Percentiles rank a stretch among this genome's conserved stretches.
phyloP scores from a whole-genome alignment of 306 rosid genomes.

The Fagus crenata region DNA sequence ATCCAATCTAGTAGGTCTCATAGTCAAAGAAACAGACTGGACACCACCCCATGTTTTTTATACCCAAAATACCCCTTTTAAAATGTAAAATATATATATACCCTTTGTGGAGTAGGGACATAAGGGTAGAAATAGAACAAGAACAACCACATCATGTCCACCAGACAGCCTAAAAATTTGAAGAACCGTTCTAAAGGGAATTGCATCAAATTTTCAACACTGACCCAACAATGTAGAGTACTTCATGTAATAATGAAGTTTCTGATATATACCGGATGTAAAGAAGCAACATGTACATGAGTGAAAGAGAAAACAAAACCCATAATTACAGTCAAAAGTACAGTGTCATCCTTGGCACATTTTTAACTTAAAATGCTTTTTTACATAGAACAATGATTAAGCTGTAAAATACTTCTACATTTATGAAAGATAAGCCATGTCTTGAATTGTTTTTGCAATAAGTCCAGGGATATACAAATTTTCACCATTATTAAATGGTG shows the following conservation, averaged over 20 bases:
- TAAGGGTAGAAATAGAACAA: background rate
- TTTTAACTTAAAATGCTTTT: background rate
- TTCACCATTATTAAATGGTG: too few species aligned
- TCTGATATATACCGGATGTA: background rate
- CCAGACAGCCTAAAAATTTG: background rate
- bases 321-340: background rate
- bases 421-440: background rate
- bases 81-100: background rate
- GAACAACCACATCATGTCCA: background rate
- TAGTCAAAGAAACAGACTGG: slow-evolving; percentile 16
- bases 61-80: background rate
- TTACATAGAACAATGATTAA: background rate
- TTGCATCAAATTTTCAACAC: background rate
- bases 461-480: too few species aligned
- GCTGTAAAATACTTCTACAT: background rate
- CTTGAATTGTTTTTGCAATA: background rate
- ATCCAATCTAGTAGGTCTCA: slow-evolving; percentile 12
- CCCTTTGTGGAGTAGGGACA: background rate
- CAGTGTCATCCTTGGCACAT: background rate
- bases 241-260: background rate
- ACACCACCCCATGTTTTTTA: background rate
- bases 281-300: background rate
- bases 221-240: background rate
- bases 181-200: background rate
- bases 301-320: background rate